Evolutionary conservation across 2,329 filamentous ascomycete species (phyloP), one percentile per base, ranked within the genome.

Genomic region (Fusarium temperatum): DNA sequence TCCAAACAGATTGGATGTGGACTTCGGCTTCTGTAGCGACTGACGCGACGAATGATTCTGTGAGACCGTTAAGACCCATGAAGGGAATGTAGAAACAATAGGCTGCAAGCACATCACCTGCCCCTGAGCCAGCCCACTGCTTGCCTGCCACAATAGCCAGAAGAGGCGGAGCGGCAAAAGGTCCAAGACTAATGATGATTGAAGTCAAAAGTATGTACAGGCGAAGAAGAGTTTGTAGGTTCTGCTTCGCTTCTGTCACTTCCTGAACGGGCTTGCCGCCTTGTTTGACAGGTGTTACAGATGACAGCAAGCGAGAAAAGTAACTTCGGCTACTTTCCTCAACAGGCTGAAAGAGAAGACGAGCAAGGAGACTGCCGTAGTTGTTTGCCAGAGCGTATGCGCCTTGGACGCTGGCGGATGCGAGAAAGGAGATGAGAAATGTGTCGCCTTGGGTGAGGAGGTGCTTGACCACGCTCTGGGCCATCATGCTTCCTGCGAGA

Each of bases 11-110:
- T 81, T 99, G 96, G 8, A 81, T 82, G 72, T 94, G 90, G 7
- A 99, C 89, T 75, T 98, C 89, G 8, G 87, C 83, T 72, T 94
- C 89, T 0, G 89, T 92, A 2, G 96, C 95, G 2, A 97, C 94
- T 5, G 94, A 94, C 2, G 95, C 92, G 22, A 98, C 95, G 77
- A 99, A 98, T 0, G 95, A 94, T 83, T 99, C 96, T 4, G 93
- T 90, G 28, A 98, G 90, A 58, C 96, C 96, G 79, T 99, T 99
- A 77, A 97, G 85, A 7, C 96, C 96, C 8, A 98, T 88, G 32
- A 98, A 90, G 1, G 96, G 96, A 67, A 99, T 94, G 84, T 98
- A 98, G 82, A 94, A 95, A 84, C 94, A 95, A 82, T 98, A 99
- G 0, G 88, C 88, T 0, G 92, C 90, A 12, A 99, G 87, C 8